Evolutionary conservation across 2,329 filamentous ascomycete genomes (phyloP).

Genomic region (Clonostachys byssicola): DNA sequence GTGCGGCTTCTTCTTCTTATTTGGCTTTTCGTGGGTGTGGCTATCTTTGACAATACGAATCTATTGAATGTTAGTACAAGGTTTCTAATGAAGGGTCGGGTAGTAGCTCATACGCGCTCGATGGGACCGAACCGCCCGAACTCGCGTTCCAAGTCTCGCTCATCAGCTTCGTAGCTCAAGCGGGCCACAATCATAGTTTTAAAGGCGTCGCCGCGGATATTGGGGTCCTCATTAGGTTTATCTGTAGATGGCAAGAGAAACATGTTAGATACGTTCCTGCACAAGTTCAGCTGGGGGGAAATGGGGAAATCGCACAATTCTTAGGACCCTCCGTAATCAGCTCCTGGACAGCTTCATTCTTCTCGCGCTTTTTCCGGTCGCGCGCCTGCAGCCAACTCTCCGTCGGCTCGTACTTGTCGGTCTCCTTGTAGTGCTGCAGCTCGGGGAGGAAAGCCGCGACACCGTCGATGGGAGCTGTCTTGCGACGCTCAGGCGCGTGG

Average conservation of each 20-base stretch:
- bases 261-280: not conserved
- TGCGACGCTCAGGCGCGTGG: constrained; percentile 76
- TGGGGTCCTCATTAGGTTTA: constrained; percentile 78
- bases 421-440: constrained; percentile 73
- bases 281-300: constrained; percentile 3
- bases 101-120: constrained; percentile 64
- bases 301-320: constrained; percentile 44
- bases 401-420: constrained; percentile 72
- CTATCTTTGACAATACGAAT: constrained; percentile 85
- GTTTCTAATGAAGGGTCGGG: not conserved
- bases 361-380: constrained; percentile 80
- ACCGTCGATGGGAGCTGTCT: constrained; percentile 68
- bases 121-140: constrained; percentile 93
- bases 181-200: constrained; percentile 91
- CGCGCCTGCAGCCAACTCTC: constrained; percentile 91
- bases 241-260: constrained; percentile 41
- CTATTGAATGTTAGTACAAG: constrained; percentile 33
- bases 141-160: constrained; percentile 86
- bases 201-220: constrained; percentile 89
- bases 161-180: constrained; percentile 83
- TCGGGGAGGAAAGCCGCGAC: constrained; percentile 72
- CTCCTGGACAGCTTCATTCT: constrained; percentile 63
- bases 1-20: constrained; percentile 78
- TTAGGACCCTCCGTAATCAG: constrained; percentile 60
- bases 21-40: constrained; percentile 62